A percentile compares a stretch with the other conserved stretches of the same genome.
Evolutionary conservation across 441 rosid species (phyloP).

Genomic region (Hura crepitans): DNA sequence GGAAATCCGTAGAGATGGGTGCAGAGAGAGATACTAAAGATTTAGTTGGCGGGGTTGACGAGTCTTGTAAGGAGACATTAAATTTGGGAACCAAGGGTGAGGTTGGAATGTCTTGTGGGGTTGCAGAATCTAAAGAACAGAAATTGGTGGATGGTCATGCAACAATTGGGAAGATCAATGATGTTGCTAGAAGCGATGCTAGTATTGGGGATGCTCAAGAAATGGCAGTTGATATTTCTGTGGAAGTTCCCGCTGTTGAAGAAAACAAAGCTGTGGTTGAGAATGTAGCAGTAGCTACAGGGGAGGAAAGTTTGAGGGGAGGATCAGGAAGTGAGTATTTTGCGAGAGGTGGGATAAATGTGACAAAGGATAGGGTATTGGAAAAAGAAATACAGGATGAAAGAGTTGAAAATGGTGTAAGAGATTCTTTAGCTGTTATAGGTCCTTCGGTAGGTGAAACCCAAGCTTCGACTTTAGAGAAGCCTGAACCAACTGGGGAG

Average conservation of each 20-base stretch:
- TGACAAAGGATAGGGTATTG: neutral
- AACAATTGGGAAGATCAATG: conserved; percentile 4
- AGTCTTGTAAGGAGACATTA: conserved; percentile 13
- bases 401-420: conserved; percentile 23
- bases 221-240: conserved; percentile 12
- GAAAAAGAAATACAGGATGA: conserved; percentile 17
- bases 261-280: conserved; percentile 20
- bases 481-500: conserved; percentile 19
- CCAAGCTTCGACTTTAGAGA: conserved; percentile 6
- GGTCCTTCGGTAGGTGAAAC: conserved; percentile 8
- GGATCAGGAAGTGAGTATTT: conserved; percentile 10
- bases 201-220: conserved; percentile 2
- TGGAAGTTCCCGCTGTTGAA: conserved; percentile 18
- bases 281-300: neutral
- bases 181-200: conserved; percentile 10
- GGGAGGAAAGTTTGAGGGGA: conserved; percentile 16
- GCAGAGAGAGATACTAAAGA: conserved; percentile 13
- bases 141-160: conserved; percentile 6
- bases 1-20: conserved; percentile 16
- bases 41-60: conserved; percentile 13
- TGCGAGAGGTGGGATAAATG: conserved; percentile 13
- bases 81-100: conserved; percentile 5
- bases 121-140: conserved; percentile 18
- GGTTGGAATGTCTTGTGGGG: conserved; percentile 11
- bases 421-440: conserved; percentile 9